Base-by-base conservation (phyloP, 1,284 basidiomycete genomes). In the Pseudozyma flocculosa region DNA sequence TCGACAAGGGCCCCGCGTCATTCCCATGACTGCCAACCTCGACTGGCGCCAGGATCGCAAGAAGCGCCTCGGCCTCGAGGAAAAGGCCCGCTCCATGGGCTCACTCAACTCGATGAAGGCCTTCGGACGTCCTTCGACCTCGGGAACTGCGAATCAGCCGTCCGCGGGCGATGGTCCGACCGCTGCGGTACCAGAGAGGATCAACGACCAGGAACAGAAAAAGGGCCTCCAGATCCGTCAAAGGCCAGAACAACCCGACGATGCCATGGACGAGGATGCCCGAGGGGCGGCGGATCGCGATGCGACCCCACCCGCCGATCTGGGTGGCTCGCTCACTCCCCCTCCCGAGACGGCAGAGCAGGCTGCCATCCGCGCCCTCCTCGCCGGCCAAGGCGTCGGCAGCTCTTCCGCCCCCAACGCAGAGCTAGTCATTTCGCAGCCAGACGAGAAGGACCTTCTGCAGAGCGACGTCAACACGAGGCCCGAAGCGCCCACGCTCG, bases 401-500 rank as follows among this genome's bases (percentile, higher is more conserved):
- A 44, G 41, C 13, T 45, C 36, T 1, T 17, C 29, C 7, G 32
- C 22, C 17, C 37, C 15, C 32, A 22, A 43, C 18, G 22, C 40
- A 7, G 43, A 51, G 3, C 45, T 57, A 5, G 40, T 73, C 23
- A 76, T 73, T 38, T 34, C 53, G 8, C 61, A 68, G n/a, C 51
- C 68, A 9, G 32, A 45, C 3, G 74, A 78, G 32, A 57, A 67
- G 21, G 63, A 73, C 7, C 53, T 68, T 29, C 55, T 73, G 11
- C 61, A 59, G 30, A 40, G 58, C 40, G 75, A 78, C 41, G 66
- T 72, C 26, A 63, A 67, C 40, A 59, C 66, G 4, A 47, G 73
- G 15, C 75, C 75, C 1, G 75, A 76, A 18, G 71, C 71, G 18
- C 76, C 91, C 0, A 86, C 87, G 0, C 80, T 91, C 11, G 87